Percentiles rank a stretch among this genome's conserved stretches.
phyloP scores from a whole-genome alignment of 2,329 filamentous ascomycete genomes.

The Penicillium sp. region DNA sequence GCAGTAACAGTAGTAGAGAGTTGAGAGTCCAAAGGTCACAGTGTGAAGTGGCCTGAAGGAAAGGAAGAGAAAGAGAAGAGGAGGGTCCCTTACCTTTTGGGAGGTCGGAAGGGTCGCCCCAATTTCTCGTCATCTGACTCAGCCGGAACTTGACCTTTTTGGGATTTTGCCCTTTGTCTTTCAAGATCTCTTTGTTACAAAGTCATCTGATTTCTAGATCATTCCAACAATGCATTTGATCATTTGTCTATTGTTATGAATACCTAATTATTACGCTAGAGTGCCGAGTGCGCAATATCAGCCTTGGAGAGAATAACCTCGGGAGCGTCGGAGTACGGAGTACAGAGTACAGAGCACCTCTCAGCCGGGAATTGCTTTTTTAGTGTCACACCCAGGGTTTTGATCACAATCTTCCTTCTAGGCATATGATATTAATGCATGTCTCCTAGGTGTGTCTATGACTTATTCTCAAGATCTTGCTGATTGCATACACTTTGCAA shows the following conservation, averaged over 20 bases:
- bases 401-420: neutral
- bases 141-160: slow-evolving; percentile 5
- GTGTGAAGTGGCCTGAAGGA: neutral
- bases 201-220: slow-evolving; percentile 1
- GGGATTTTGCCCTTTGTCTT: neutral
- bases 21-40: slow-evolving; percentile 1
- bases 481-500: neutral
- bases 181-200: neutral
- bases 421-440: neutral
- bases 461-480: neutral
- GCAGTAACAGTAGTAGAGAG: neutral
- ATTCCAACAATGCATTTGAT: neutral
- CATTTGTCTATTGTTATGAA: neutral
- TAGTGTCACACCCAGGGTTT: neutral
- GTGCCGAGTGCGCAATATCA: neutral
- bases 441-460: neutral
- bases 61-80: neutral
- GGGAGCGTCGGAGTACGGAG: neutral
- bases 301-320: neutral
- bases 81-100: neutral
- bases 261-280: neutral
- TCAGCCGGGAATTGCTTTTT: neutral
- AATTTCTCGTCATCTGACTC: slow-evolving; percentile 8
- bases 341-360: neutral
- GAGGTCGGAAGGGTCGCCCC: neutral